Evolutionary conservation across 352 stramenopile species (phyloP).

Genomic region (Phytophthora pisi): DNA sequence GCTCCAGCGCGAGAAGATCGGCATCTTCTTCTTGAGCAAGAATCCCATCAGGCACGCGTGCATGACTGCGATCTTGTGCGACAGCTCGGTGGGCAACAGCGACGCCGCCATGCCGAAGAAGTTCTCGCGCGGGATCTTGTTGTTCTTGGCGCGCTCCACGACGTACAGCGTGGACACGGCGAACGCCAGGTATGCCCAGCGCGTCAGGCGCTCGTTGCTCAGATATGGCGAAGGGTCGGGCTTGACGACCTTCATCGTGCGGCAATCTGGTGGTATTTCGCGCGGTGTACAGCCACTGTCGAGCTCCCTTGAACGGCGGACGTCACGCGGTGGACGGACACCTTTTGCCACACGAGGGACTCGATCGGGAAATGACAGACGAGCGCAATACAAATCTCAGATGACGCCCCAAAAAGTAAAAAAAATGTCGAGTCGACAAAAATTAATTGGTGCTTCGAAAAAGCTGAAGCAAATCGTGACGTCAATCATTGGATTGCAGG

Average conservation of each 20-base stretch:
- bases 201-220: slow-evolving; percentile 38
- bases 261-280: slow-evolving; percentile 1
- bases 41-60: slow-evolving; percentile 45
- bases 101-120: slow-evolving; percentile 48
- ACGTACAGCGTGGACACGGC: slow-evolving; percentile 46
- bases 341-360: background rate
- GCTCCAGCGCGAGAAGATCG: slow-evolving; percentile 59
- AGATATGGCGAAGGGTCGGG: slow-evolving; percentile 26
- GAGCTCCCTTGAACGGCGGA: slow-evolving; percentile 25
- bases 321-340: slow-evolving; percentile 3
- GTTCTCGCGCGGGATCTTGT: slow-evolving; percentile 52
- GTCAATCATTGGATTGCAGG: no score
- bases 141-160: slow-evolving; percentile 46
- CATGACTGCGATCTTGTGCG: slow-evolving; percentile 52
- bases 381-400: slow-evolving; percentile 14
- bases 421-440: slow-evolving; percentile 21
- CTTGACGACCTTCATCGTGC: slow-evolving; percentile 37
- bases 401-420: slow-evolving; percentile 16
- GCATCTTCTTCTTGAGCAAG: slow-evolving; percentile 50
- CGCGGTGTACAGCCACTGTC: slow-evolving; percentile 7
- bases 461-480: slow-evolving; percentile 3
- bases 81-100: slow-evolving; percentile 55
- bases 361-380: slow-evolving; percentile 22
- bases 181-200: slow-evolving; percentile 51
- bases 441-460: background rate